Conservation (phyloP, 257 asterid species). For the Plantago elongata region DNA sequence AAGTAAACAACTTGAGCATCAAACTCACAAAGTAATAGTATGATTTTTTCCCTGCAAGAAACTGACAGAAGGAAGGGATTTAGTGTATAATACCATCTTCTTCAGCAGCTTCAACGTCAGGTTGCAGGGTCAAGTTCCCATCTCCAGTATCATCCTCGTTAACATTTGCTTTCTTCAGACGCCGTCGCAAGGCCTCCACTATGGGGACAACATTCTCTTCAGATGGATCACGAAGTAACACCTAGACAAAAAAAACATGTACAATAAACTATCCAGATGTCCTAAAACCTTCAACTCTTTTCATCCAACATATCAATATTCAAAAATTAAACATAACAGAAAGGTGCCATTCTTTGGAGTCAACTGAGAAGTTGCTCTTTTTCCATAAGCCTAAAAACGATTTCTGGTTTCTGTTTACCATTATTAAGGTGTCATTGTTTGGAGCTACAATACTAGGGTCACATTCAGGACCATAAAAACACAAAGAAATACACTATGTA, state of each 20-base stretch:
- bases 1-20: not conserved
- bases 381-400: too few relatives aligned
- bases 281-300: too few relatives aligned
- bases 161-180: constrained; percentile 43
- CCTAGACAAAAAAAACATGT: constrained; percentile 31
- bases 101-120: constrained; percentile 66
- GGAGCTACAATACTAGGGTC: too few relatives aligned
- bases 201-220: constrained; percentile 76
- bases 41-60: not conserved
- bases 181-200: constrained; percentile 79
- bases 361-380: too few relatives aligned
- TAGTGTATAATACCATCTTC: constrained; percentile 61
- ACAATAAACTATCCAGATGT: not conserved
- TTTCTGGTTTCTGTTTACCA: too few relatives aligned
- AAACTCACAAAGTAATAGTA: not conserved
- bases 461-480: too few relatives aligned
- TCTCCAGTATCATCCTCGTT: constrained; percentile 54
- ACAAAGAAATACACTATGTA: too few relatives aligned
- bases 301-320: too few relatives aligned
- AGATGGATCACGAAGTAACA: constrained; percentile 73
- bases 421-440: too few relatives aligned
- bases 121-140: constrained; percentile 38
- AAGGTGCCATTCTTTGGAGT: too few relatives aligned
- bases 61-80: not conserved
- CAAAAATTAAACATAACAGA: too few relatives aligned